Evolutionary conservation across 1,139 yeast genomes (phyloP), one percentile per base, ranked within the genome.

Genomic region (Yueomyces sp.): DNA sequence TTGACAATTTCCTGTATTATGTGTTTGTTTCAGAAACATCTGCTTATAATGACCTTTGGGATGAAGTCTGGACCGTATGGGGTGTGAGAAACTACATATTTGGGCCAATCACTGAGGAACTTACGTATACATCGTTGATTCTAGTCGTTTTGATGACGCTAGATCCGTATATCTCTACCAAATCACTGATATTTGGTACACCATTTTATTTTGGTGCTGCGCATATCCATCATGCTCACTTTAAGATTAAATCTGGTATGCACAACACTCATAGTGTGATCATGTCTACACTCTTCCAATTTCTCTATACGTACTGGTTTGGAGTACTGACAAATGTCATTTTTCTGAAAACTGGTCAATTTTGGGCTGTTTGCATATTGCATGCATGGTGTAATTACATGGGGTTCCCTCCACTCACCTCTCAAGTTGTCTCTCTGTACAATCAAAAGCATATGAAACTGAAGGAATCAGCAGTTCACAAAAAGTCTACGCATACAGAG

Each of bases 61-160:
- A 55, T 11, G 62, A 63, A 41, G 54, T 73, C 31, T 34, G 45
- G 12, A 66, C 68, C 27, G 54, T 76, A 1, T 65, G 68, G 50
- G 83, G 84, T 2, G 42, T 80, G 38, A 65, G 96, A 46, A 81
- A 84, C 57, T 73, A 75, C 47, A 45, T 85, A 0, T 70, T 84
- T 48, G 97, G 95, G 0, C 98, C 98, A 1, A 44, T 84, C 1
- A 81, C 95, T 0, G 99, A 91, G 59, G 99, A 91, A 57, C 52
- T 87, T 33, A 75, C 86, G 6, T 91, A 81, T 59, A 70, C 97
- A 3, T 72, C 85, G 0, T 29, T 29, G 6, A 6, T 29, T 6
- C 6, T 29, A 1, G 9, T 29, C 6, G 6, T 8, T 8, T 65
- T 81, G 39, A 64, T 82, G 1, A 51, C 80, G 27, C 68, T 50